Conservation (phyloP, 768 basidiomycete genomes). For the Amanita jacksonii region DNA sequence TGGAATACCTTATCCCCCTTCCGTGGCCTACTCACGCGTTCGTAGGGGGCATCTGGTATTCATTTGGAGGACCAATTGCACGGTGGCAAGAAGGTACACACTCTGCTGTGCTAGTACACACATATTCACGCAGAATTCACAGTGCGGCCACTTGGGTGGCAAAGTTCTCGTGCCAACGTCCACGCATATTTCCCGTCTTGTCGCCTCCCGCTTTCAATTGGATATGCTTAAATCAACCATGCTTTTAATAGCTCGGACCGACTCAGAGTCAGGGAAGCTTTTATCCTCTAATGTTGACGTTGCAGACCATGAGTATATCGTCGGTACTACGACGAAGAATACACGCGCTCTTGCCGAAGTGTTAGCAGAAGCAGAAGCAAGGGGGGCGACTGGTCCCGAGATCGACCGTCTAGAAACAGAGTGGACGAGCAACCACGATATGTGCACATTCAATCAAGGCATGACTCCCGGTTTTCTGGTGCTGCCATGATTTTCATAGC, state of each 20-base stretch:
- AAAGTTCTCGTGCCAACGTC: slow-evolving; percentile 90
- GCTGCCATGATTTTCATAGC: background rate
- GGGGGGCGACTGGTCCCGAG: slow-evolving; percentile 55
- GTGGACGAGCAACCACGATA: slow-evolving; percentile 59
- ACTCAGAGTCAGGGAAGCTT: slow-evolving; percentile 80
- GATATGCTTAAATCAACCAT: slow-evolving; percentile 85
- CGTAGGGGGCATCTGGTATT: slow-evolving; percentile 75
- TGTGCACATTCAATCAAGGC: slow-evolving; percentile 86
- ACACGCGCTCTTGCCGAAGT: slow-evolving; percentile 55
- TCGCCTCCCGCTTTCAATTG: slow-evolving; percentile 82
- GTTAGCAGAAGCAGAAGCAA: slow-evolving; percentile 56
- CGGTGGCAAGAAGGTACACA: slow-evolving; percentile 77
- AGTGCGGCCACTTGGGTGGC: slow-evolving; percentile 85
- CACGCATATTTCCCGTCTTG: slow-evolving; percentile 76
- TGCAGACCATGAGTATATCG: slow-evolving; percentile 71
- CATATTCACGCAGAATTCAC: slow-evolving; percentile 7
- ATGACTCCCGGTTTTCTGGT: slow-evolving; percentile 10
- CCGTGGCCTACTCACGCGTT: background rate
- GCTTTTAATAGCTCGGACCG: slow-evolving; percentile 86
- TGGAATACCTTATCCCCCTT: background rate
- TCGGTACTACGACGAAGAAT: slow-evolving; percentile 45
- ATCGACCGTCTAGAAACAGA: slow-evolving; percentile 65
- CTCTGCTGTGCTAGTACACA: background rate
- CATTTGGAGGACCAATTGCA: slow-evolving; percentile 93
- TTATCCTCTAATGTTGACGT: slow-evolving; percentile 78